Base-by-base conservation (phyloP, 352 stramenopile species). In the Globisporangium echinulatum region DNA sequence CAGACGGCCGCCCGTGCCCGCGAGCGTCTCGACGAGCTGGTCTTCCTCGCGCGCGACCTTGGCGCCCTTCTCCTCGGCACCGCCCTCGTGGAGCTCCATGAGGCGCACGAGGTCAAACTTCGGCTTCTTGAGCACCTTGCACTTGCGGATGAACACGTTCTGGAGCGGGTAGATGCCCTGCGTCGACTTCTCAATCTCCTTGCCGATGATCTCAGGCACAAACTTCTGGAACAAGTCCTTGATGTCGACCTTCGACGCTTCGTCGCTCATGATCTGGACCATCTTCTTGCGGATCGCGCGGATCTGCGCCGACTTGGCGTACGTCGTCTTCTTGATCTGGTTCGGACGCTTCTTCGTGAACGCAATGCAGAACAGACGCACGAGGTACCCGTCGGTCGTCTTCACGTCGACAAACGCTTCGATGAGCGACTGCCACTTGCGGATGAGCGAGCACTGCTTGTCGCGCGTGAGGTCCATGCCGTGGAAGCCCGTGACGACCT, bases 51-150 rank as follows among this genome's bases (percentile, higher is more conserved):
- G 86, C 59, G 87, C 84, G 38, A 98, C 81, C 73, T 94, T 94
- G 63, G 87, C 87, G 55, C 92, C 92, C 77, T 94, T 95, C 70
- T 97, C 92, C 62, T 97, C 91, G 60, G 80, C 85, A 59, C 85
- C 87, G 49, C 97, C 93, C 53, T 98, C 96, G 85, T 99, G 98
- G 74, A 99, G 97, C 76, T 99, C 98, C 98, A 99, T 99, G 52
- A 99, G 84, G 74, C 98, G 97, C 58, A 96, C 96, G 47, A 99
- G 77, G 89, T 99, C 98, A 74, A 99, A 99, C 89, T 99, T 99
- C 56, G 97, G 97, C 89, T 99, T 99, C 93, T 99, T 99, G 44
- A 99, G 87, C 54, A 99, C 97, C 95, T 99, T 99, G 64, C 98
- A 97, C 94, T 99, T 99, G 67, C 97, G 95, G 75, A 99, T 98